Base-by-base conservation (phyloP, 2,329 filamentous ascomycete genomes). In the Talaromyces verruculosus region DNA sequence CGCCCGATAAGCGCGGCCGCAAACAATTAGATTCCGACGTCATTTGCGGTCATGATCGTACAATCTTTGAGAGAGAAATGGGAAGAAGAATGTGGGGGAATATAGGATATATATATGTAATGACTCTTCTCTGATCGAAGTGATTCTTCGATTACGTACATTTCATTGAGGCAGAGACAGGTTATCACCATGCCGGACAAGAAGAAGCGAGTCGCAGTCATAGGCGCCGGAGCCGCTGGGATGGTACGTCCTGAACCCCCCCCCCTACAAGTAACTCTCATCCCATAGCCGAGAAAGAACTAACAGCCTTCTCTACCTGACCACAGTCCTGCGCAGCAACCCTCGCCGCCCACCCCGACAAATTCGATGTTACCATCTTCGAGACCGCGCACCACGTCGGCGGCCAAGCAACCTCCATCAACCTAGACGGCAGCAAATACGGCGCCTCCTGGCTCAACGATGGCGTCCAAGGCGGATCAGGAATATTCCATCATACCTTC, bases 301-400 rank as follows among this genome's bases (percentile, higher is more conserved):
- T 25, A 25, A 25, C 25, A 25, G 25, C 25, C 25, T 25, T 2
- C 25, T 2, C 25, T 25, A 25, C 25, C 25, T 25, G 25, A 25
- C 3, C 25, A 25, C 62, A 84, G 88, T 86, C 87, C 64, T 90
- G 88, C 74, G 88, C 89, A 11, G 83, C 88, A 35, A 88, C 89
- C 35, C 82, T 91, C 33, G 84, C 87, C 57, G 84, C 89, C 58
- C 87, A 91, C 68, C 85, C 85, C 0, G 84, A 89, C 43, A 85
- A 84, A 68, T 91, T 89, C 77, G 84, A 87, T 51, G 82, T 91
- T 13, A 90, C 88, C 0, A 71, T 91, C 15, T 79, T 90, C 25
- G 87, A 89, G 67, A 78, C 81, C 71, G 83, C 83, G 11, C 77
- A 84, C 57, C 84, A 88, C 53, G 86, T 87, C 64, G 86, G 86